A percentile compares a stretch with the other conserved stretches of the same genome.
Evolutionary conservation across 768 basidiomycete genomes (phyloP).

Genomic region (Phlebiopsis flavidoalba): DNA sequence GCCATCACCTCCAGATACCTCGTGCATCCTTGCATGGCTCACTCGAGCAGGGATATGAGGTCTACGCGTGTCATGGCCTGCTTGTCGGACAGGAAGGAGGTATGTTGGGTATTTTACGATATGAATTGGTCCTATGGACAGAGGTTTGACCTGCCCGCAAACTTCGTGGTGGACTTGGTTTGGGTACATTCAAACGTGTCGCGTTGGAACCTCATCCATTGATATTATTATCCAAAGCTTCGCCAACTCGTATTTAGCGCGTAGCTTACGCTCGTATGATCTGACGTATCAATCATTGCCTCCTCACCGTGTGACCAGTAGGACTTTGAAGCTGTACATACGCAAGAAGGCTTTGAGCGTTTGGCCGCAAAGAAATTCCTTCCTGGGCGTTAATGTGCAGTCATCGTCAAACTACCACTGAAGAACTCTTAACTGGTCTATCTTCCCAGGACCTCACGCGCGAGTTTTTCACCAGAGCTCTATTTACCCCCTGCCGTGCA

Average conservation of each 20-base stretch:
- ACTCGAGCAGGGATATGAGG: slow-evolving; percentile 98
- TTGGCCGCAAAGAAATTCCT: slow-evolving; percentile 96
- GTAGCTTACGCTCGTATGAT: no score
- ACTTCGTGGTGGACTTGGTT: not conserved
- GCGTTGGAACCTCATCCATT: no score
- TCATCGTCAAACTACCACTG: not conserved
- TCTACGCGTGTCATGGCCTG: slow-evolving; percentile 96
- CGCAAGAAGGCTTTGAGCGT: slow-evolving; percentile 83
- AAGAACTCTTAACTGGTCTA: not conserved
- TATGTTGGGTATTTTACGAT: not conserved
- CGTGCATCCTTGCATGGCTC: slow-evolving; percentile 98
- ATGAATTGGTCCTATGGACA: not conserved
- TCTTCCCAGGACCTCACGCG: slow-evolving; percentile 77
- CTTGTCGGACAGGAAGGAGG: slow-evolving; percentile 91
- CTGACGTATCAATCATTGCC: not conserved
- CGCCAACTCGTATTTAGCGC: no score
- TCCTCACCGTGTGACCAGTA: slow-evolving; percentile 26
- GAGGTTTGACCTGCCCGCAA: not conserved
- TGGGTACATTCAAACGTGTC: no score
- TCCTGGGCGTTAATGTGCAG: slow-evolving; percentile 64
- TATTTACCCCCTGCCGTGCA: slow-evolving; percentile 97
- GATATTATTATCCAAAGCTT: no score
- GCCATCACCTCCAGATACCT: slow-evolving; percentile 66
- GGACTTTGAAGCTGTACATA: slow-evolving; percentile 95
- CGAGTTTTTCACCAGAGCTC: slow-evolving; percentile 94